Percentiles rank a stretch among this genome's conserved stretches.
These are phyloP conservation scores for Lycium barbarum DNA, from an alignment of 257 asterid genomes.

Conservation along the genomic window DNA sequence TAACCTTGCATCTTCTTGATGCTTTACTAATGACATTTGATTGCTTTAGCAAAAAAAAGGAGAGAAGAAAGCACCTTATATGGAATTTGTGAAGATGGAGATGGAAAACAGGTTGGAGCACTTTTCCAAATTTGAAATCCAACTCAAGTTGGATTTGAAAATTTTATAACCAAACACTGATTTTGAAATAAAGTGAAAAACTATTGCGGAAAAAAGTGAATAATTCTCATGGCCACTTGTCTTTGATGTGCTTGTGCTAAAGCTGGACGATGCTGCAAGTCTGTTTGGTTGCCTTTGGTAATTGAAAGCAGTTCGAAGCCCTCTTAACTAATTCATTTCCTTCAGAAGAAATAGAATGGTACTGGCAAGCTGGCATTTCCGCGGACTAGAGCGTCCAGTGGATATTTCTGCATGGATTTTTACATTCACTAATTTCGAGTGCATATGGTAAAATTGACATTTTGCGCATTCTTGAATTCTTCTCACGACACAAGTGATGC, in stretches of 20 bases:
- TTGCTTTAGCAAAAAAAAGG: no score
- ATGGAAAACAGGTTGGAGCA: no score
- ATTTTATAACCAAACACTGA: no score
- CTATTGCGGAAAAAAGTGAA: no score
- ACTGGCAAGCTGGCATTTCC: neutral
- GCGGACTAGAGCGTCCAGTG: neutral
- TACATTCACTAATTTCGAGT: neutral
- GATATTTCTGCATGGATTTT: neutral
- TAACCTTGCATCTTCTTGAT: no score
- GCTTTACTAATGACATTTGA: no score
- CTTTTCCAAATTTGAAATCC: no score
- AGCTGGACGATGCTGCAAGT: neutral
- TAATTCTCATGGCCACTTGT: neutral
- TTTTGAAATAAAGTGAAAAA: no score
- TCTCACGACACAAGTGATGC: neutral
- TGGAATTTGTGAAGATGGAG: no score
- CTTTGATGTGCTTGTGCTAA: neutral
- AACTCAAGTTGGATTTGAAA: no score
- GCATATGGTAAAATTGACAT: neutral
- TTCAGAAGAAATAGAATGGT: neutral
- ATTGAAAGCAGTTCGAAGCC: neutral
- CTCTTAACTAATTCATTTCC: neutral
- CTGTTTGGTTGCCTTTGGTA: neutral
- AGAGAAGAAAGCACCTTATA: no score
- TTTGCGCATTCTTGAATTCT: neutral